Conservation (phyloP, 306 rosid species). For the Nissolia schottii region DNA sequence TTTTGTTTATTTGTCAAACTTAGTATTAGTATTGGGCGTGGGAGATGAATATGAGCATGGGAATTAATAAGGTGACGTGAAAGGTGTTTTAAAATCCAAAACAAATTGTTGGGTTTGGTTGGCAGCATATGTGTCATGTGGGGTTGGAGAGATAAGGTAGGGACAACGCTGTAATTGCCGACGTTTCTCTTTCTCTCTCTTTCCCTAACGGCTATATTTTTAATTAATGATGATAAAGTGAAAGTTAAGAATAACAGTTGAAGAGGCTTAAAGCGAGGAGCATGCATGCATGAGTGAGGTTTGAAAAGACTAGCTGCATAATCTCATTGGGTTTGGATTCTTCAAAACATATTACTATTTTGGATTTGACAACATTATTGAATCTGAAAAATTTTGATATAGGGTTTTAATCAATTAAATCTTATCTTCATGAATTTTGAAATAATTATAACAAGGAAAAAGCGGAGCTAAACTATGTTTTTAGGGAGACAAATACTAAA, state of each 20-base stretch:
- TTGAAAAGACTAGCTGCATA: too few relatives aligned
- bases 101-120: conserved; percentile 1
- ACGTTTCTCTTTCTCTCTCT: background rate
- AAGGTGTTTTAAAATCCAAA: background rate
- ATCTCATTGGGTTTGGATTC: too few relatives aligned
- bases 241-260: background rate
- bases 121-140: conserved; percentile 29
- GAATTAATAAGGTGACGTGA: background rate
- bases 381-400: too few relatives aligned
- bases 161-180: background rate
- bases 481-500: too few relatives aligned
- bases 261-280: too few relatives aligned
- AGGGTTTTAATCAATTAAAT: too few relatives aligned
- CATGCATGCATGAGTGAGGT: too few relatives aligned
- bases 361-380: too few relatives aligned
- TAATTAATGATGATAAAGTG: background rate
- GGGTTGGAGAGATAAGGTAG: background rate
- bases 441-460: too few relatives aligned
- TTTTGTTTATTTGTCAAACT: background rate
- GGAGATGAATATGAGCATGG: background rate
- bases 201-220: conserved; percentile 29
- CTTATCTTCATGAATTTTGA: too few relatives aligned
- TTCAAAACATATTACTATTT: too few relatives aligned
- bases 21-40: background rate
- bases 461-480: too few relatives aligned